Evolutionary conservation across 148 eudicot genomes (phyloP).

Genomic region (Camellia lanceoleosa): DNA sequence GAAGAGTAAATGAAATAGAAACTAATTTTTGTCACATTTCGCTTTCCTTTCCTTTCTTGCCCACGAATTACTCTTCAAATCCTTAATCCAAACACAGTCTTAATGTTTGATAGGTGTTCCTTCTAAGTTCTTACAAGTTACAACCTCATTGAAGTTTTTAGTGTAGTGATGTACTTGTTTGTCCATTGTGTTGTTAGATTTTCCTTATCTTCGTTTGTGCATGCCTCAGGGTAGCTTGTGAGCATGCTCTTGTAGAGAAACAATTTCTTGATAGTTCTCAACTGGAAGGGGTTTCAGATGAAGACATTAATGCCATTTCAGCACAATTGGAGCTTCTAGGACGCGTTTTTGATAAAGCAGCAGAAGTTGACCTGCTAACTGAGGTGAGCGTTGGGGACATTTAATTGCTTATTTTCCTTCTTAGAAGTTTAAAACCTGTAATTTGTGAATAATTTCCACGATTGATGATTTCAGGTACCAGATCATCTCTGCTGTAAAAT

Average conservation of each 20-base stretch:
- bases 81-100: no score
- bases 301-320: constrained; percentile 28
- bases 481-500: constrained; percentile 83
- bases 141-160: not conserved
- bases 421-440: not conserved
- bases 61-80: no score
- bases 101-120: not conserved
- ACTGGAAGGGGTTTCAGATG: constrained; percentile 49
- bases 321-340: constrained; percentile 58
- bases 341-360: constrained; percentile 63
- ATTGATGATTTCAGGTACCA: constrained; percentile 63
- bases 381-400: constrained; percentile 41
- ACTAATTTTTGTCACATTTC: no score
- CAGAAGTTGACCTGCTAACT: constrained; percentile 66
- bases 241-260: constrained; percentile 69
- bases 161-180: not conserved
- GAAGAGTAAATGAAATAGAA: no score
- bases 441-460: not conserved
- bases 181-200: not conserved
- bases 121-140: not conserved
- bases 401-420: no score
- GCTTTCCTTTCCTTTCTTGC: no score
- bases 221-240: constrained; percentile 65
- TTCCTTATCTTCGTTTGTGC: constrained; percentile 1
- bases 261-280: constrained; percentile 41